Evolutionary conservation across 192 early-diverging fungal species (phyloP).

Genomic region (Ramicandelaber brevisporus): DNA sequence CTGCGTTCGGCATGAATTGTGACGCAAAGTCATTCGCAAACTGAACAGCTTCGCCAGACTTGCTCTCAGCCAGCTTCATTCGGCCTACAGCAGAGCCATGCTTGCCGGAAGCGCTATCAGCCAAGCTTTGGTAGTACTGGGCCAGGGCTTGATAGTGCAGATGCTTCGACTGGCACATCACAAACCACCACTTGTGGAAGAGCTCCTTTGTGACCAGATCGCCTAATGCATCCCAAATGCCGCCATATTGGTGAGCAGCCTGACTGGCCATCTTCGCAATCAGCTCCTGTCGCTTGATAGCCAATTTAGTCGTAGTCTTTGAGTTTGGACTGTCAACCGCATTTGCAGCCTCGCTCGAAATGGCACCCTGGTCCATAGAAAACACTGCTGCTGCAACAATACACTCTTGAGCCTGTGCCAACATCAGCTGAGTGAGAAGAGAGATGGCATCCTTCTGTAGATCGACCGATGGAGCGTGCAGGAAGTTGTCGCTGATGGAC

Average conservation of each 20-base stretch:
- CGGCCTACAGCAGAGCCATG: conserved; percentile 72
- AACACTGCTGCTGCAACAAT: no score
- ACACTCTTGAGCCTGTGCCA: conserved; percentile 88
- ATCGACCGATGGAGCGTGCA: conserved; percentile 86
- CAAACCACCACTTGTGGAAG: conserved; percentile 60
- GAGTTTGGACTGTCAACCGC: no score
- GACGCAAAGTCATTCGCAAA: conserved; percentile 40
- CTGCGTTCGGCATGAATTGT: conserved; percentile 23
- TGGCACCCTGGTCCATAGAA: no score
- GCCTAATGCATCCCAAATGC: conserved; percentile 40
- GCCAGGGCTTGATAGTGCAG: conserved; percentile 69
- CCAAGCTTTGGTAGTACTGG: conserved; percentile 60
- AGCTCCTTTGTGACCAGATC: conserved; percentile 35
- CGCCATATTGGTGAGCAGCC: conserved; percentile 45
- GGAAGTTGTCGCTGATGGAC: conserved; percentile 95
- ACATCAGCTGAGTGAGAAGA: conserved; percentile 57
- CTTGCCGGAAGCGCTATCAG: conserved; percentile 46
- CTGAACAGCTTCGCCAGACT: conserved; percentile 68
- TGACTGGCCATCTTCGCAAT: conserved; percentile 77
- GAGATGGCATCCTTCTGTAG: conserved; percentile 76
- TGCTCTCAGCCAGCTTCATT: conserved; percentile 42
- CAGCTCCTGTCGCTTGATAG: conserved; percentile 72
- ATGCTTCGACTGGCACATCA: conserved; percentile 68
- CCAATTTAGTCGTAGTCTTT: conserved; percentile 55
- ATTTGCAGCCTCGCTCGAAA: no score